Evolutionary conservation across 495 filamentous ascomycete genomes (phyloP).

Genomic region (Polyplosphaeria fusca): DNA sequence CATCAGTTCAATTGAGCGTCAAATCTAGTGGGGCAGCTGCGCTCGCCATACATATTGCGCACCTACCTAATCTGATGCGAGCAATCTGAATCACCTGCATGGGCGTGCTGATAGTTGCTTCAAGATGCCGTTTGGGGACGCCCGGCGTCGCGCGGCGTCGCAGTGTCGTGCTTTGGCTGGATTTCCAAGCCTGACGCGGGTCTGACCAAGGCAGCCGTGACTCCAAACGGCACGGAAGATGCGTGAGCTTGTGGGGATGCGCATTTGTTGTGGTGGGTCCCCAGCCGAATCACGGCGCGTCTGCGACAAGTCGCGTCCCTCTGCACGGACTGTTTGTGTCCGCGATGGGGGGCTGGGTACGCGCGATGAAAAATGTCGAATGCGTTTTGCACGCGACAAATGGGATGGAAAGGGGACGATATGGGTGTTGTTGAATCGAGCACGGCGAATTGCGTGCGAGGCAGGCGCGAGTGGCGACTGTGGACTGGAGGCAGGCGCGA

Average conservation of each 20-base stretch:
- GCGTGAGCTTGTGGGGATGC: background rate
- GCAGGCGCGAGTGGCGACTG: background rate
- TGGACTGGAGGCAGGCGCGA: background rate
- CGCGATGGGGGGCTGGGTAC: constrained; percentile 7
- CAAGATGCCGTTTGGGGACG: too few species aligned
- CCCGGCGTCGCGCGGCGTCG: too few species aligned
- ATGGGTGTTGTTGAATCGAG: constrained; percentile 11
- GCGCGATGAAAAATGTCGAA: background rate
- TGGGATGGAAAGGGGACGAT: background rate
- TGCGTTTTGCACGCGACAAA: background rate
- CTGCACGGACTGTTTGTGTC: constrained; percentile 16
- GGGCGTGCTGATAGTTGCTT: too few species aligned
- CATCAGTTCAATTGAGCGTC: too few species aligned
- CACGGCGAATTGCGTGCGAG: background rate
- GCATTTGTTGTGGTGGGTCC: constrained; percentile 23
- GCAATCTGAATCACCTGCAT: too few species aligned
- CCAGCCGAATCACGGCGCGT: constrained; percentile 18
- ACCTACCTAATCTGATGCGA: too few species aligned
- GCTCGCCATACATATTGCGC: too few species aligned
- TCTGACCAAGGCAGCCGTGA: background rate
- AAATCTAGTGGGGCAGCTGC: too few species aligned
- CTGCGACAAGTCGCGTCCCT: constrained; percentile 5
- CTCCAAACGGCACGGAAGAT: background rate
- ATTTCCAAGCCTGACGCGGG: background rate
- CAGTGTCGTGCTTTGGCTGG: background rate